Evolutionary conservation across 805 yeast genomes (phyloP).

Genomic region (Cyberlindnera samutprakarnensis): DNA sequence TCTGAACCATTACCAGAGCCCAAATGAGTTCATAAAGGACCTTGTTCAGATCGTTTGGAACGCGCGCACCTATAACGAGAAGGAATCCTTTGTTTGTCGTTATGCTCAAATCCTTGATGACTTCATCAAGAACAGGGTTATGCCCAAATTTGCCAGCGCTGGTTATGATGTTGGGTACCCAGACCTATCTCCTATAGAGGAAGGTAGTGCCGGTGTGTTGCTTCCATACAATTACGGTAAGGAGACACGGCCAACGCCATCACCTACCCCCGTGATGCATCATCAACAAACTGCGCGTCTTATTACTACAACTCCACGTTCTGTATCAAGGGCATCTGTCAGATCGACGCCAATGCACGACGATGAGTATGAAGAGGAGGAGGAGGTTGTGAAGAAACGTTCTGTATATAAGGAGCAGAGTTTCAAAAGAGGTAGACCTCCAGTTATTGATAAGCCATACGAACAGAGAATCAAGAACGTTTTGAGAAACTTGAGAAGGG

Average conservation of each 20-base stretch:
- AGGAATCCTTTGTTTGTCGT: slow-evolving; percentile 55
- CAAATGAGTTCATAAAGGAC: slow-evolving; percentile 69
- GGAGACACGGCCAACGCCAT: slow-evolving; percentile 3
- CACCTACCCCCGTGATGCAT: slow-evolving; percentile 2
- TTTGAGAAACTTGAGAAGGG: slow-evolving; percentile 72
- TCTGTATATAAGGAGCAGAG: slow-evolving; percentile 16
- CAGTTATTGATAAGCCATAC: slow-evolving; percentile 83
- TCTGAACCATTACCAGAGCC: slow-evolving; percentile 46
- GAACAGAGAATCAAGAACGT: slow-evolving; percentile 89
- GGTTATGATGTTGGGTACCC: slow-evolving; percentile 32
- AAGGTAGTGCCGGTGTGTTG: slow-evolving; percentile 15
- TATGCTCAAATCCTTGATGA: slow-evolving; percentile 51
- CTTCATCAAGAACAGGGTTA: slow-evolving; percentile 28
- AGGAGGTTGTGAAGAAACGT: slow-evolving; percentile 6
- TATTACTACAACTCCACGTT: slow-evolving; percentile 1
- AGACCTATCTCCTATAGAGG: slow-evolving; percentile 24
- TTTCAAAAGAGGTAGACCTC: slow-evolving; percentile 78
- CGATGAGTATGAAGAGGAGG: slow-evolving; percentile 9
- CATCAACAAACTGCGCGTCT: not conserved
- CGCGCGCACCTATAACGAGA: slow-evolving; percentile 76
- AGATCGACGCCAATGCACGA: slow-evolving; percentile 10
- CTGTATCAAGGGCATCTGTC: slow-evolving; percentile 2
- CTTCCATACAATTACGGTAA: slow-evolving; percentile 11
- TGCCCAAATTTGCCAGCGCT: slow-evolving; percentile 26
- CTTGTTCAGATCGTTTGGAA: slow-evolving; percentile 85